Evolutionary conservation across 2,329 filamentous ascomycete species (phyloP).

Genomic region (Colletotrichum noveboracense): DNA sequence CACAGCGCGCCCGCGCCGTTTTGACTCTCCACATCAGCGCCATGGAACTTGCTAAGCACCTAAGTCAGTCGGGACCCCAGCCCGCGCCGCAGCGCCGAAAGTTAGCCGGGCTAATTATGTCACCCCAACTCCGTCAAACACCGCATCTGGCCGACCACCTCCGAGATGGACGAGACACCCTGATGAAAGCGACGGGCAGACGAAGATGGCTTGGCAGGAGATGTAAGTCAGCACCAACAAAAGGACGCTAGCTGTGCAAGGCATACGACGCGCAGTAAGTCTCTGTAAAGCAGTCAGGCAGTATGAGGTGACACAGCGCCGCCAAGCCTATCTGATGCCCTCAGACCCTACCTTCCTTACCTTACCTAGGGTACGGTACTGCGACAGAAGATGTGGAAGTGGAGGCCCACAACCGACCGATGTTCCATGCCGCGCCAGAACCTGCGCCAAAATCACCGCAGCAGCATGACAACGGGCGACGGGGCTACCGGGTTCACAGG

Average conservation of each 20-base stretch:
- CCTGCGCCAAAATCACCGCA: background rate
- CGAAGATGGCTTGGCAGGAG: background rate
- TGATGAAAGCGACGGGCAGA: background rate
- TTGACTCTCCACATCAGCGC: background rate
- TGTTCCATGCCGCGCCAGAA: background rate
- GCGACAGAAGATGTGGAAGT: background rate
- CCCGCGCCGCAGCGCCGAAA: background rate
- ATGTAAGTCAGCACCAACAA: background rate
- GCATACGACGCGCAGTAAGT: background rate
- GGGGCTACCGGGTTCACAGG: background rate
- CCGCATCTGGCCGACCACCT: background rate
- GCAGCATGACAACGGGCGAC: background rate
- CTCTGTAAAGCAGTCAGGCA: background rate
- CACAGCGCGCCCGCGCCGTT: background rate
- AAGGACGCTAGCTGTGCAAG: background rate
- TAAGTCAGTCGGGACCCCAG: background rate
- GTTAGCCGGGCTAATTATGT: background rate
- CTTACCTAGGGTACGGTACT: background rate
- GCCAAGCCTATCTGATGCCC: background rate
- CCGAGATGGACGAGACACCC: background rate
- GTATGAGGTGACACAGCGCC: background rate
- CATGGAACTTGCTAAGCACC: background rate
- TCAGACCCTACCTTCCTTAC: background rate
- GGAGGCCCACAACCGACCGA: background rate
- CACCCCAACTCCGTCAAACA: background rate